Base-by-base conservation (phyloP, 345 rosid species). In the Toxicodendron radicans region DNA sequence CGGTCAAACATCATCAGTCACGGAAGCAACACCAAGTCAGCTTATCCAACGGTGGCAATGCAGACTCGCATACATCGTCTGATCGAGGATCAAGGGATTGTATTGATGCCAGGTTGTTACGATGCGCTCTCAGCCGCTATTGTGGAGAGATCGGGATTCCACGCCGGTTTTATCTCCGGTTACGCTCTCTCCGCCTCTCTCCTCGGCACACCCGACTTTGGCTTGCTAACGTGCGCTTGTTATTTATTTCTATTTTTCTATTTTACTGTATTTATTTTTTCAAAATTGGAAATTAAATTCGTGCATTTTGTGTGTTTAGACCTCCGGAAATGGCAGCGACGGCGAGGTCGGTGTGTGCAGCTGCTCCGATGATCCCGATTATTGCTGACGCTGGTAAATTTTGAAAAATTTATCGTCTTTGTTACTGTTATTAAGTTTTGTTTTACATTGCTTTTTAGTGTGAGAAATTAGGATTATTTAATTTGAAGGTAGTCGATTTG, bases 71-170 rank as follows among this genome's bases (percentile, higher is more conserved):
- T 88, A 5, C 85, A 81, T 72, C 83, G 84, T 72, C 76, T 83
- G 48, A 85, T 88, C 45, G 83, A 88, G 84, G 76, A 85, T 30
- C 78, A 86, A 70, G 92, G 86, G 23, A 72, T 76, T 0, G 81
- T 84, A 17, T 78, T 86, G 49, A 61, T 86, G 78, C 90, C 87
- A 1, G 86, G 92, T 3, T 83, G 87, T 72, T 86, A 83, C 78
- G 92, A 88, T 71, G 87, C 87, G 3, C 80, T 83, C 61, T 86
- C 90, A 27, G 87, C 88, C 1, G 81, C 86, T 59, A 81, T 84
- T 4, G 82, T 86, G 10, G 81, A 86, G 68, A 83, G 83, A 6
- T 72, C 85, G 17, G 85, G 90, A 9, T 86, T 83, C 80, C 73
- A 54, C 56, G 87, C 89, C 33, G 84, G 87, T 2, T 63, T 84